Percentiles rank a stretch among this genome's conserved stretches.
Conservation (phyloP, 225 moss, liverwort and hornwort genomes). For the Climacium dendroides region DNA sequence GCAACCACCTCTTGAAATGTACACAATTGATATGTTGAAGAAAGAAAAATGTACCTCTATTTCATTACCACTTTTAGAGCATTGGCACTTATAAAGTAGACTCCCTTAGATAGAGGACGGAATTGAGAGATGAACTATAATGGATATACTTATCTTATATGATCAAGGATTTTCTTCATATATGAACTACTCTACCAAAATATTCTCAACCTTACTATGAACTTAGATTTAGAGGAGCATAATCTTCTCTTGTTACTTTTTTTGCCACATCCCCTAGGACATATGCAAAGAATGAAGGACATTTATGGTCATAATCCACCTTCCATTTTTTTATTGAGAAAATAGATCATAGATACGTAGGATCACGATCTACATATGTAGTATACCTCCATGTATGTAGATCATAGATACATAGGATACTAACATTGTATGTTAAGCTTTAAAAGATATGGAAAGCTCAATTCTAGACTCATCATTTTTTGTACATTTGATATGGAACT, state of each 20-base stretch:
- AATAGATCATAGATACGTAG: too few relatives aligned
- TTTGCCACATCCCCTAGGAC: fast-evolving
- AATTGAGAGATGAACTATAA: neutral
- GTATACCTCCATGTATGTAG: too few relatives aligned
- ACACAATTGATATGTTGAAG: neutral
- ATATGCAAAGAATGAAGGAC: fast-evolving
- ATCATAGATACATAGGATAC: too few relatives aligned
- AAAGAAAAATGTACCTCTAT: neutral
- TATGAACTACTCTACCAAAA: fast-evolving
- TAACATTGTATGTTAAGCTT: too few relatives aligned
- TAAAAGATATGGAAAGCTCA: fast-evolving
- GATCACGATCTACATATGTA: too few relatives aligned
- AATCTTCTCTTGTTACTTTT: neutral
- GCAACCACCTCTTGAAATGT: neutral
- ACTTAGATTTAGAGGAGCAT: neutral
- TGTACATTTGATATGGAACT: fast-evolving
- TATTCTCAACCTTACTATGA: fast-evolving
- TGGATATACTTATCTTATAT: too few relatives aligned
- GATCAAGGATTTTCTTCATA: neutral
- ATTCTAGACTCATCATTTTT: neutral
- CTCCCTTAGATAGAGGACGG: fast-evolving
- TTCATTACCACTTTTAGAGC: fast-evolving
- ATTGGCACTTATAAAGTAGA: fast-evolving
- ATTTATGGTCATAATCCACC: too few relatives aligned
- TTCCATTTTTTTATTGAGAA: too few relatives aligned